These are phyloP conservation scores for Cytidiella melzeri DNA, from an alignment of 768 basidiomycete genomes.

Conservation along the genomic window DNA sequence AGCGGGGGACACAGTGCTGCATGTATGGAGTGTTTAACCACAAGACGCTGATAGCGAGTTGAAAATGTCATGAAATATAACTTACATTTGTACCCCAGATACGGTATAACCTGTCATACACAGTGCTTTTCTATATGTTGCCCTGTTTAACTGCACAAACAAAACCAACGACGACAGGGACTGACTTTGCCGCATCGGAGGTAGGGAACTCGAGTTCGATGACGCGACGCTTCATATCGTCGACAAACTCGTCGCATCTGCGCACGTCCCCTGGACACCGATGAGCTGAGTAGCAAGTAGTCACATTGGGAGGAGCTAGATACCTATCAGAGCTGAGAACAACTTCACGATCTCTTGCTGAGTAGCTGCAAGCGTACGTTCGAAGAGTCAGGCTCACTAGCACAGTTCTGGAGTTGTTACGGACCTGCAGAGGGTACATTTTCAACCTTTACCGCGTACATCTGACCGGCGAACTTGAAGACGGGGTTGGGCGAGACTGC, in stretches of 20 bases:
- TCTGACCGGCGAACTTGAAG: constrained; percentile 33
- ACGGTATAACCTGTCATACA: constrained; percentile 61
- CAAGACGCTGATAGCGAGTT: neutral
- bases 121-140: constrained; percentile 49
- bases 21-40: neutral
- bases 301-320: constrained; percentile 4
- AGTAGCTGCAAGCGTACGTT: constrained; percentile 29
- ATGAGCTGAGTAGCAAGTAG: constrained; percentile 4
- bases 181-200: constrained; percentile 49
- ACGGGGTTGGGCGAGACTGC: constrained; percentile 18
- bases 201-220: constrained; percentile 50
- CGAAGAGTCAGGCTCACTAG: neutral
- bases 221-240: constrained; percentile 26
- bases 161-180: constrained; percentile 5
- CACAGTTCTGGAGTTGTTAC: constrained; percentile 7
- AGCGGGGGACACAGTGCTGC: constrained; percentile 21
- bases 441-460: constrained; percentile 43
- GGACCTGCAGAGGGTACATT: constrained; percentile 29
- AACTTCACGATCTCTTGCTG: constrained; percentile 46
- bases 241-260: constrained; percentile 20
- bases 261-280: constrained; percentile 42
- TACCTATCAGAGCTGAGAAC: constrained; percentile 55
- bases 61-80: constrained; percentile 9
- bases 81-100: constrained; percentile 51
- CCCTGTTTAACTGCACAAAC: constrained; percentile 2